These are phyloP conservation scores for Omphalotus olearius DNA, from an alignment of 1,284 basidiomycete species.

Conservation along the genomic window DNA sequence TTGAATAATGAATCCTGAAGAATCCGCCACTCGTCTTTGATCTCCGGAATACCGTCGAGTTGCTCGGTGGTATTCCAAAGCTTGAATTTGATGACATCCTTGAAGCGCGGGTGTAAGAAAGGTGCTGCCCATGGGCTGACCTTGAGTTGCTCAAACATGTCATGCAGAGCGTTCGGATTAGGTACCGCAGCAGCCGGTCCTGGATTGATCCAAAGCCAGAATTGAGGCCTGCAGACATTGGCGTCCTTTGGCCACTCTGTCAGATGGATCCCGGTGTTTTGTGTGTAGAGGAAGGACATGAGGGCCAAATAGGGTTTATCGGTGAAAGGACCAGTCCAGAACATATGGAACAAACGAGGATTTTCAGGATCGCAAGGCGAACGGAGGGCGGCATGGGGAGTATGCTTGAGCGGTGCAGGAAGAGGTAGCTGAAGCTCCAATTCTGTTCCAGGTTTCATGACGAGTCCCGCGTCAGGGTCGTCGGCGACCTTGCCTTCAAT, in stretches of 20 bases:
- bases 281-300: slow-evolving; percentile 75
- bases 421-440: slow-evolving; percentile 32
- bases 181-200: slow-evolving; percentile 64
- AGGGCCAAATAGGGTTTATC: slow-evolving; percentile 80
- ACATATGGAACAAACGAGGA: slow-evolving; percentile 77
- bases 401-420: slow-evolving; percentile 28
- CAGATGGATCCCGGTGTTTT: slow-evolving; percentile 69
- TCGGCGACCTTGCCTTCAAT: slow-evolving; percentile 37
- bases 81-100: slow-evolving; percentile 73
- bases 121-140: slow-evolving; percentile 73
- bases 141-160: slow-evolving; percentile 61
- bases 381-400: slow-evolving; percentile 50
- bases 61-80: slow-evolving; percentile 84
- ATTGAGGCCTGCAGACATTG: slow-evolving; percentile 59
- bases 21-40: slow-evolving; percentile 67
- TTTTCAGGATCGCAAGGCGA: slow-evolving; percentile 65
- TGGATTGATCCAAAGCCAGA: slow-evolving; percentile 82
- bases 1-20: slow-evolving; percentile 62
- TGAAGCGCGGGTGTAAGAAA: slow-evolving; percentile 70
- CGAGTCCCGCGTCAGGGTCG: slow-evolving; percentile 38
- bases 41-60: slow-evolving; percentile 67
- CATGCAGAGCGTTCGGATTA: slow-evolving; percentile 57
- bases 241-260: slow-evolving; percentile 33
- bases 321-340: slow-evolving; percentile 80
- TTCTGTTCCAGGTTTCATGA: slow-evolving; percentile 34